Evolutionary conservation across 163 green algal species (phyloP).

Genomic region (Chlorella variabilis): DNA sequence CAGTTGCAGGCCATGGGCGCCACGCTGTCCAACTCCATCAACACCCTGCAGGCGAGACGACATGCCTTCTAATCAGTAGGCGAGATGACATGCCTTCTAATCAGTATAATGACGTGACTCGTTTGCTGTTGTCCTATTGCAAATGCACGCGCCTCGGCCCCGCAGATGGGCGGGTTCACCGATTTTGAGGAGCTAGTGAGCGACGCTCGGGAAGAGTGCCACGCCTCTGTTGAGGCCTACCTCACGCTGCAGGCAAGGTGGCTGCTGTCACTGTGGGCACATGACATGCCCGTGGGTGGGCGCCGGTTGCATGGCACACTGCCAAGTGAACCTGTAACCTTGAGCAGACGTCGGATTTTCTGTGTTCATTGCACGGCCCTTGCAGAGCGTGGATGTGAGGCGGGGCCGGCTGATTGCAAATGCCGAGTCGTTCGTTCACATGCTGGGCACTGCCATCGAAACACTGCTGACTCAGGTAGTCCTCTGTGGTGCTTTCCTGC

Average conservation of each 20-base stretch:
- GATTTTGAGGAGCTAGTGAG: constrained; percentile 36
- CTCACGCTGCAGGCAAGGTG: constrained; percentile 4
- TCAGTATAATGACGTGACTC: background rate
- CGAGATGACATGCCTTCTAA: too few species aligned
- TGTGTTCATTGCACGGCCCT: background rate
- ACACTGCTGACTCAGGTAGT: constrained; percentile 13
- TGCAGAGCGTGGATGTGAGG: constrained; percentile 39
- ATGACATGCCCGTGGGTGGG: constrained; percentile 14
- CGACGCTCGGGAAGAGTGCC: constrained; percentile 24
- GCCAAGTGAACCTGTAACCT: too few species aligned
- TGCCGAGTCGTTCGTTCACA: constrained; percentile 39
- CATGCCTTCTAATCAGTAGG: too few species aligned
- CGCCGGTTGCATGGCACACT: too few species aligned
- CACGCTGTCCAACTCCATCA: constrained; percentile 8
- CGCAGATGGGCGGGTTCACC: constrained; percentile 2
- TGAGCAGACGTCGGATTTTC: too few species aligned
- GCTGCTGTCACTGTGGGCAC: background rate
- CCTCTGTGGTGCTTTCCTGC: too few species aligned
- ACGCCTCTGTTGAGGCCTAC: constrained; percentile 1
- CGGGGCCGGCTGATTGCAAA: constrained; percentile 37
- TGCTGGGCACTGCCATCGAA: constrained; percentile 36
- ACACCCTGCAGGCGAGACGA: constrained; percentile 26
- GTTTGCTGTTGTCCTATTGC: background rate
- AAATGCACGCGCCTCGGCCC: background rate
- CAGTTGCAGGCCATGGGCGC: constrained; percentile 36